These are phyloP conservation scores for Juncus effusus DNA, from an alignment of 176 grass and related monocot species.

Conservation along the genomic window DNA sequence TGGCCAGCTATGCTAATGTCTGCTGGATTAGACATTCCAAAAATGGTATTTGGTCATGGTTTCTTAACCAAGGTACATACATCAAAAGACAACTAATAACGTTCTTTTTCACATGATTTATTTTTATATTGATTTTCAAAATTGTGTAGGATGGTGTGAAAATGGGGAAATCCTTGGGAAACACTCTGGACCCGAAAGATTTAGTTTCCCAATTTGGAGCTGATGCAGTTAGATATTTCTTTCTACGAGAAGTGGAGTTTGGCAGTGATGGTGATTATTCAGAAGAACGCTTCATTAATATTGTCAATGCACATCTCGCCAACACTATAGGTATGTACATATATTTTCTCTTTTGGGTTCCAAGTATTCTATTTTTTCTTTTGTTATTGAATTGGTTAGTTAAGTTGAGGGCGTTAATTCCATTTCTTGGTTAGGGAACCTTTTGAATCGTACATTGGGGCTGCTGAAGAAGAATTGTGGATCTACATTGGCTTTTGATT, in stretches of 20 bases:
- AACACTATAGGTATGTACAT: conserved; percentile 72
- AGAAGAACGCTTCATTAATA: conserved; percentile 91
- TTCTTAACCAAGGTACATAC: conserved; percentile 89
- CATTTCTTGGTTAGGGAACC: conserved; percentile 53
- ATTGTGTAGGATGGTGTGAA: conserved; percentile 77
- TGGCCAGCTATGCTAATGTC: conserved; percentile 97
- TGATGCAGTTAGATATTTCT: conserved; percentile 94
- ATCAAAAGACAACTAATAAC: neutral
- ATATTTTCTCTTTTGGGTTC: neutral
- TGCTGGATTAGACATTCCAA: conserved; percentile 72
- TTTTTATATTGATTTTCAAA: conserved; percentile 1
- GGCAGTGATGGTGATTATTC: conserved; percentile 96
- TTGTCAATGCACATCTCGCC: conserved; percentile 94
- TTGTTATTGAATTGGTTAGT: conserved; percentile 1
- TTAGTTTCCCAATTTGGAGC: conserved; percentile 73
- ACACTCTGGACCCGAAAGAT: conserved; percentile 94
- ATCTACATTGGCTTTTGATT: conserved; percentile 68
- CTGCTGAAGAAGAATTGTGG: conserved; percentile 92
- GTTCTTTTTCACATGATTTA: conserved; percentile 14
- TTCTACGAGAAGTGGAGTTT: conserved; percentile 93
- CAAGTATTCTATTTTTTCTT: neutral
- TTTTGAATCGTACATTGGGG: conserved; percentile 92
- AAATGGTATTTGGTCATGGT: conserved; percentile 89
- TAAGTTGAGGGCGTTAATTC: neutral
- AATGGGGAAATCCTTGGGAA: conserved; percentile 98